These are phyloP conservation scores for Nemania sp. DNA, from an alignment of 2,329 filamentous ascomycete genomes.

Conservation along the genomic window DNA sequence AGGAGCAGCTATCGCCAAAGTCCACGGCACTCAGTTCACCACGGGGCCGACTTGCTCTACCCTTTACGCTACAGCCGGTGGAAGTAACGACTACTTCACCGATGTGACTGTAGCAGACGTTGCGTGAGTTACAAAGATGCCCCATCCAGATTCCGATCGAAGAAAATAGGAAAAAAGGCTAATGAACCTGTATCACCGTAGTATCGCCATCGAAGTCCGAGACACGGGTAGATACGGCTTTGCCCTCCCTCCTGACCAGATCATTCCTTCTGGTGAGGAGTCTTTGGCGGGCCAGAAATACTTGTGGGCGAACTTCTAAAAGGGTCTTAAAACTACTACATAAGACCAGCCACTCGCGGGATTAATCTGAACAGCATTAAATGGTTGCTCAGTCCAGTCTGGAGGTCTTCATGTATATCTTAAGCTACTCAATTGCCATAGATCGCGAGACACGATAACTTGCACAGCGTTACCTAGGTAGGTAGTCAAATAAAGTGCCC, in stretches of 20 bases:
- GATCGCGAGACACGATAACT: background rate
- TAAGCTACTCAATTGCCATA: background rate
- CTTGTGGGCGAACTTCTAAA: slow-evolving; percentile 32
- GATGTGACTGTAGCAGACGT: slow-evolving; percentile 34
- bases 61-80: slow-evolving; percentile 39
- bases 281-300: slow-evolving; percentile 38
- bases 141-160: background rate
- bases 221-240: slow-evolving; percentile 38
- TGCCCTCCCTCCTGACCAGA: slow-evolving; percentile 36
- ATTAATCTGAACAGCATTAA: background rate
- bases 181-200: slow-evolving; percentile 11
- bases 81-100: slow-evolving; percentile 39
- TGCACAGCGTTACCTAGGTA: background rate
- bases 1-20: slow-evolving; percentile 28
- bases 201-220: slow-evolving; percentile 40
- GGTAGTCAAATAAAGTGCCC: too few relatives aligned
- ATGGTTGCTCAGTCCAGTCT: background rate
- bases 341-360: background rate
- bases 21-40: slow-evolving; percentile 40
- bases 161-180: background rate
- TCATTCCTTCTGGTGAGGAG: slow-evolving; percentile 36
- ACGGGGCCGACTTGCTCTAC: slow-evolving; percentile 44
- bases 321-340: too few relatives aligned
- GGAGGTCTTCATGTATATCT: background rate
- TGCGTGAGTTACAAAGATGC: slow-evolving; percentile 28